Conservation (phyloP, 345 rosid species). For the Acer campestre region DNA sequence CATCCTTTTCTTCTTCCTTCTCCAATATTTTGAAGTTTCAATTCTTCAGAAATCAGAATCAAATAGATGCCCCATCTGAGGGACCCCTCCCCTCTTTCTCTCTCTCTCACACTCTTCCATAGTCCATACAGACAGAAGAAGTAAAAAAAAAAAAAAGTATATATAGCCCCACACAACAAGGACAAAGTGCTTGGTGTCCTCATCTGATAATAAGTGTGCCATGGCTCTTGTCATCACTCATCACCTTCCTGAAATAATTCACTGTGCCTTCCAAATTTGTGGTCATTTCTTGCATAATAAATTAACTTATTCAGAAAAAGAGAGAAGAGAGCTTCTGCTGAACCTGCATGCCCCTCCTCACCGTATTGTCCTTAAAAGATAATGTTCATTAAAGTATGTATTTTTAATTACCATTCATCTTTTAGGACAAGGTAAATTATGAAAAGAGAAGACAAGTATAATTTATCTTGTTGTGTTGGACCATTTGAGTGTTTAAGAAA, state of each 20-base stretch:
- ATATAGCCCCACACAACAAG: conserved; percentile 25
- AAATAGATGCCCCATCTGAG: conserved; percentile 11
- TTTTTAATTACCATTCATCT: background rate
- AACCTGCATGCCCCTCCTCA: background rate
- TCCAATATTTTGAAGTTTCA: conserved; percentile 16
- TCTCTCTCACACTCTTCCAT: conserved; percentile 8
- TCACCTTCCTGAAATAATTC: background rate
- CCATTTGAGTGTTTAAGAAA: conserved; percentile 6
- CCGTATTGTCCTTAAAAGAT: conserved; percentile 25
- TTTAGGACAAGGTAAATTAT: background rate
- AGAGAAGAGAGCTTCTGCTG: conserved; percentile 14
- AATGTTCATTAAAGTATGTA: background rate
- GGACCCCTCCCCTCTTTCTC: conserved; percentile 18
- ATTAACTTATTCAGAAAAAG: background rate
- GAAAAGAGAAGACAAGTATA: conserved; percentile 7
- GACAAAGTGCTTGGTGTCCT: conserved; percentile 24
- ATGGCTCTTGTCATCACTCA: conserved; percentile 1
- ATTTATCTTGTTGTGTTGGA: background rate
- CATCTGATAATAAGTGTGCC: conserved; percentile 6
- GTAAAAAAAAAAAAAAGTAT: conserved; percentile 7
- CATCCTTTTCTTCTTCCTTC: background rate
- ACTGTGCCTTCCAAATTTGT: background rate
- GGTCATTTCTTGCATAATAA: no score
- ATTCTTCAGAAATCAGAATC: conserved; percentile 14
- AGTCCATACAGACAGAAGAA: conserved; percentile 17